A percentile compares a stretch with the other conserved stretches of the same genome.
Evolutionary conservation across 2,329 filamentous ascomycete genomes (phyloP).

Genomic region (Diaporthe citri): DNA sequence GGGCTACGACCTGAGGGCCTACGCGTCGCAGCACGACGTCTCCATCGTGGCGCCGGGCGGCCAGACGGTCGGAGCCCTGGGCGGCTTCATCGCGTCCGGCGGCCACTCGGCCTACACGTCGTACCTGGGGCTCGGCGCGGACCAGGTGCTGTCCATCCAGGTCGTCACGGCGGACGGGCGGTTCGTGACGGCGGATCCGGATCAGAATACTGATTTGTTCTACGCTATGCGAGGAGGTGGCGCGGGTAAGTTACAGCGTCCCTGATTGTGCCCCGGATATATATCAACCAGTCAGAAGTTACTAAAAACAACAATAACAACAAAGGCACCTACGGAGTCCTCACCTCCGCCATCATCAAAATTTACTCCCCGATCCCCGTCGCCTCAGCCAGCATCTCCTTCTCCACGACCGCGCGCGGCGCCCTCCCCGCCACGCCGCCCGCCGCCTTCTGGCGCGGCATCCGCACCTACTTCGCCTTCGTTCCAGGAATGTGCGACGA

Average conservation of each 20-base stretch:
- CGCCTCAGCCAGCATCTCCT: conserved; percentile 15
- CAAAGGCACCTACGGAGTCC: conserved; percentile 26
- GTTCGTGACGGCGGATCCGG: conserved; percentile 48
- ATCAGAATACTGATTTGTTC: conserved; percentile 57
- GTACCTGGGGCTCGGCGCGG: conserved; percentile 62
- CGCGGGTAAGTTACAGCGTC: conserved; percentile 40
- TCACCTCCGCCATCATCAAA: conserved; percentile 28
- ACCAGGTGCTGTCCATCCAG: conserved; percentile 56
- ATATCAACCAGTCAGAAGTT: background rate
- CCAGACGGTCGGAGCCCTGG: conserved; percentile 53
- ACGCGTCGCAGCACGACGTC: conserved; percentile 48
- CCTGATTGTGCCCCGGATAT: background rate
- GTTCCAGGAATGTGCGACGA: conserved; percentile 51
- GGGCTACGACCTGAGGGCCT: conserved; percentile 49
- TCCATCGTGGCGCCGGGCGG: conserved; percentile 55
- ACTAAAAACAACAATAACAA: background rate
- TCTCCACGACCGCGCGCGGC: conserved; percentile 1
- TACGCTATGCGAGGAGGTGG: conserved; percentile 57
- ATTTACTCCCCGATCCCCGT: background rate
- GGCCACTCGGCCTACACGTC: conserved; percentile 63
- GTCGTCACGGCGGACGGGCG: conserved; percentile 54
- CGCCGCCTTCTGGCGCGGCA: conserved; percentile 48
- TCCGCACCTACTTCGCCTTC: conserved; percentile 51
- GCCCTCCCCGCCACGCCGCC: conserved; percentile 14
- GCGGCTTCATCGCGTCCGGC: conserved; percentile 65